Evolutionary conservation across 2,329 filamentous ascomycete genomes (phyloP).

Genomic region (Scedosporium minutisporum): DNA sequence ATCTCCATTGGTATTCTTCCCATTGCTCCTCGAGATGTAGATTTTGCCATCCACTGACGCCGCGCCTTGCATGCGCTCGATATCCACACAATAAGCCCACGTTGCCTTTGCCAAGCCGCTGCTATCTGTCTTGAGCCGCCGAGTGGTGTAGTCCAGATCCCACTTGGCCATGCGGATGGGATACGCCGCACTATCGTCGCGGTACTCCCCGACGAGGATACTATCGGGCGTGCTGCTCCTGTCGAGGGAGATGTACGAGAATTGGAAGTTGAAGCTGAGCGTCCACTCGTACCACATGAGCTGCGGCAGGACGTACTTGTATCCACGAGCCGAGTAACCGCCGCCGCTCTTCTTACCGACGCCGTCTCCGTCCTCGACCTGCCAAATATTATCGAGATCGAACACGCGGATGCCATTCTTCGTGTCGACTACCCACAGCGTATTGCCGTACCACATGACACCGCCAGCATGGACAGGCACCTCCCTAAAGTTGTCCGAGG

Average conservation of each 20-base stretch:
- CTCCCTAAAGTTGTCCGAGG: slow-evolving; percentile 20
- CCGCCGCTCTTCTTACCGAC: slow-evolving; percentile 20
- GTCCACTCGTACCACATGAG: slow-evolving; percentile 19
- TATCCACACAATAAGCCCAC: slow-evolving; percentile 22
- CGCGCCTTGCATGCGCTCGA: slow-evolving; percentile 23
- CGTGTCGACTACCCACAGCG: slow-evolving; percentile 25
- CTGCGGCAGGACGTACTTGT: slow-evolving; percentile 25
- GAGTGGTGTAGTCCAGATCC: slow-evolving; percentile 18
- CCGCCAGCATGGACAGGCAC: slow-evolving; percentile 25
- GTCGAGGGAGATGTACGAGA: slow-evolving; percentile 25
- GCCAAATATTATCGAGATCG: slow-evolving; percentile 25
- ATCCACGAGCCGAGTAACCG: slow-evolving; percentile 20
- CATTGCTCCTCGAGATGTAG: slow-evolving; percentile 23
- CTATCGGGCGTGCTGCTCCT: slow-evolving; percentile 20
- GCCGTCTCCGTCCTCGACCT: slow-evolving; percentile 20
- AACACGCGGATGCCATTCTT: slow-evolving; percentile 24
- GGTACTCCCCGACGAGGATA: slow-evolving; percentile 24
- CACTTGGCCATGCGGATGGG: slow-evolving; percentile 21
- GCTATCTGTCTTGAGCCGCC: slow-evolving; percentile 15
- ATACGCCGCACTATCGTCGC: slow-evolving; percentile 12
- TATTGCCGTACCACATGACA: slow-evolving; percentile 25
- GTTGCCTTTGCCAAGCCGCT: slow-evolving; percentile 13
- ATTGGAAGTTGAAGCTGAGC: slow-evolving; percentile 18
- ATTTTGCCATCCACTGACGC: slow-evolving; percentile 20
- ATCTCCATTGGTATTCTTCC: slow-evolving; percentile 17